Conservation (phyloP, 2,329 filamentous ascomycete species). For the Amauroascus verrucosus region DNA sequence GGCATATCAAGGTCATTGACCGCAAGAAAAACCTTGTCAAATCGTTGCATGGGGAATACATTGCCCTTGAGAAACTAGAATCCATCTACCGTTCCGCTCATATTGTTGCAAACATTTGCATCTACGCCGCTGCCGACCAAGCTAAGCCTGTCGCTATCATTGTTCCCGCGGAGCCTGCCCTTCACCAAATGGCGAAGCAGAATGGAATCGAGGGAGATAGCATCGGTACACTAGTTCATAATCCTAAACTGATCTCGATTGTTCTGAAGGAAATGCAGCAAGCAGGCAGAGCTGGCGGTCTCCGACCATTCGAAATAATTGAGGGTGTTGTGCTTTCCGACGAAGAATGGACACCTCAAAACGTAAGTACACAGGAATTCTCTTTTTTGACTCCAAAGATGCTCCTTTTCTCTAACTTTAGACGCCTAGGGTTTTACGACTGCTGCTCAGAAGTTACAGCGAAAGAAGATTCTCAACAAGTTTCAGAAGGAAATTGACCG, state of each 20-base stretch:
- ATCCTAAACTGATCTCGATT: slow-evolving; percentile 33
- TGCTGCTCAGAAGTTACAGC: slow-evolving; percentile 62
- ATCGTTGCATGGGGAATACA: slow-evolving; percentile 93
- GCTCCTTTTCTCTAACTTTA: slow-evolving; percentile 24
- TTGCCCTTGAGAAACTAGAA: slow-evolving; percentile 93
- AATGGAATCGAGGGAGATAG: slow-evolving; percentile 31
- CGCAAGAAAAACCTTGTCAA: slow-evolving; percentile 99
- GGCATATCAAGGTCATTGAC: slow-evolving; percentile 87
- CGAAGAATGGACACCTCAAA: slow-evolving; percentile 38
- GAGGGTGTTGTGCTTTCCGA: slow-evolving; percentile 37
- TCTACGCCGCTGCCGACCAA: slow-evolving; percentile 44
- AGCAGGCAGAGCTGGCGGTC: slow-evolving; percentile 28
- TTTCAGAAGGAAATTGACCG: slow-evolving; percentile 53
- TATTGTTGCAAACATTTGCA: slow-evolving; percentile 48
- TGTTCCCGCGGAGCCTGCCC: slow-evolving; percentile 53
- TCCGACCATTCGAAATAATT: slow-evolving; percentile 35
- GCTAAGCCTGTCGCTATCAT: slow-evolving; percentile 49
- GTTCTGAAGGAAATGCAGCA: slow-evolving; percentile 35
- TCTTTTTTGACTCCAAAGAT: neutral
- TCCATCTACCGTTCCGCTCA: slow-evolving; percentile 61
- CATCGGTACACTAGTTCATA: slow-evolving; percentile 24
- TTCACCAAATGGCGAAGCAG: slow-evolving; percentile 50
- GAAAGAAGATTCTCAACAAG: slow-evolving; percentile 54
- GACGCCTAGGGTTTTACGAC: slow-evolving; percentile 50
- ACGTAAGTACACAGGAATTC: slow-evolving; percentile 23